Base-by-base conservation (phyloP, 768 basidiomycete species). In the Tylopilus balloui region DNA sequence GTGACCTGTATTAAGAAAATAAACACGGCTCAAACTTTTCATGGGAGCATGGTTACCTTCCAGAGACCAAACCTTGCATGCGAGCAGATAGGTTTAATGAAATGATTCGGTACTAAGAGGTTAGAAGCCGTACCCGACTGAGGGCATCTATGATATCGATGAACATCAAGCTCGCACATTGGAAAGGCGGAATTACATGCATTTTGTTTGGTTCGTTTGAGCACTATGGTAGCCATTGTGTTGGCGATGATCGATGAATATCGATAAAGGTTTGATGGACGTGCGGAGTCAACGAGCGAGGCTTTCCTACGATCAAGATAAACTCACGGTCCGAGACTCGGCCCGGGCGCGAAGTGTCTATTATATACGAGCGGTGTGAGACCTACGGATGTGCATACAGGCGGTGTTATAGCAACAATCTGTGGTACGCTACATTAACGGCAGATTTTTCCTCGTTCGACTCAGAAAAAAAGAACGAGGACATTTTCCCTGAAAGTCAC, bases 121-220 rank as follows among this genome's bases (percentile, higher is more conserved):
- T 39, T 40, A 54, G 54, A 29, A 50, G 31, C 45, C 58, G 41
- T 50, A 85, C 84, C 84, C 84, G 44, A 86, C 78, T 38, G 80
- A 67, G 60, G 84, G 84, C 84, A 86, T 86, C 84, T 86, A 37
- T 48, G 32, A 45, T 54, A 28, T 42, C 13, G 32, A 41, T 41
- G 9, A 23, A 19, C 11, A 35, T 52, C 28, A 31, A 41, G 41
- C 43, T 46, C 10, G 24, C 4, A 20, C 4, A 21, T 17, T n/a
- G 19, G 29, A 48, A 47, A 38, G 31, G 20, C 19, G 14, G 10
- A 41, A 23, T n/a, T 35, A 37, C 64, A 19, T 49, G 76, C 84
- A 77, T 83, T 78, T 52, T 78, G 75, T 15, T 74, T 77, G 38
- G 82, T 86, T 57, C 80, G 71, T 64, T 79, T 79, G 63, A 86